Evolutionary conservation across 2,329 filamentous ascomycete genomes (phyloP), one percentile per base, ranked within the genome.

Genomic region (Biscogniauxia marginata): DNA sequence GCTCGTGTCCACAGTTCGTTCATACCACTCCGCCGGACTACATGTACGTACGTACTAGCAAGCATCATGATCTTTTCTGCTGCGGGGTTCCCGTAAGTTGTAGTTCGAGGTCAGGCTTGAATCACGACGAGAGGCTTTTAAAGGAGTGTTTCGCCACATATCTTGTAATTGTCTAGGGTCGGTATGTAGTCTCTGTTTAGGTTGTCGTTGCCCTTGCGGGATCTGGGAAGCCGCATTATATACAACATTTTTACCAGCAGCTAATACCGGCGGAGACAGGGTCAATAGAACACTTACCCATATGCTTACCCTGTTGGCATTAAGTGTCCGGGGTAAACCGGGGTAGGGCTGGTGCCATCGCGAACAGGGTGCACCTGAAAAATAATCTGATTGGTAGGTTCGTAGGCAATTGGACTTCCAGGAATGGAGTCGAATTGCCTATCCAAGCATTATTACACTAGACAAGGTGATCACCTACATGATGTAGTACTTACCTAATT

Each of bases 401-500:
- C 30, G n/a, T 9, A 3, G 13, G 13, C 2, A 39, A 39, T 39
- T 39, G 13, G 30, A 39, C 30, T 39, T 39, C 9, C 30, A 39
- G n/a, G 30, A 16, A 39, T 39, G n/a, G 30, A 34, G 30, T 39
- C 30, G 9, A 39, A 16, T 39, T 39, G n/a, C 30, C 30, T 39
- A 11, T 39, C 13, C 30, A 39, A 16, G n/a, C 30, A 34, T n/a
- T 4, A 4, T 16, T 2, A 16, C 30, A 39, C 5, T 3, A 39
- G 2, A 39, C 30, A 16, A 39, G 30, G 30, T 16, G 30, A 16
- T 2, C 30, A 39, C 30, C 30, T 11, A 39, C 30, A 39, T 39
- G 30, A 39, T 39, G 30, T 16, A 39, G 30, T 39, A 39, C 30
- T 39, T 59, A 54, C 56, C 46, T 30, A 49, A 55, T 59, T 59